Evolutionary conservation across 306 rosid species (phyloP).

Genomic region (Crotalaria pallida): DNA sequence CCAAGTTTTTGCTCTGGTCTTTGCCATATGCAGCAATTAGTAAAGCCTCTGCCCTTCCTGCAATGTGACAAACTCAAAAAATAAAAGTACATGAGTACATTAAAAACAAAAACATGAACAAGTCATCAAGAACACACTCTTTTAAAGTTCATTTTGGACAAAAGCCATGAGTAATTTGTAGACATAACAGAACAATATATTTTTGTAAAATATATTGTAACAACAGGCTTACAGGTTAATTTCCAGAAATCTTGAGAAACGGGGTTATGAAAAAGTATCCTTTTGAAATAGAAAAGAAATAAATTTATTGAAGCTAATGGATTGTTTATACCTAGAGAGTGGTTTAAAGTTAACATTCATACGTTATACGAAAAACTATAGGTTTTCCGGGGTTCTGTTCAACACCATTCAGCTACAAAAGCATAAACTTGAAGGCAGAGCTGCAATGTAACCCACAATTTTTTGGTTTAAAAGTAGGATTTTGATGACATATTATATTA

Average conservation of each 20-base stretch:
- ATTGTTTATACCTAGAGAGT: background rate
- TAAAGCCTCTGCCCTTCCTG: constrained; percentile 95
- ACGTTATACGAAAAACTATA: background rate
- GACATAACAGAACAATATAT: background rate
- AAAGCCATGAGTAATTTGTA: background rate
- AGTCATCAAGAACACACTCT: no score
- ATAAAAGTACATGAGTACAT: background rate
- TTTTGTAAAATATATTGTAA: background rate
- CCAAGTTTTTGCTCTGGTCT: constrained; percentile 32
- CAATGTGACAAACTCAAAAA: constrained; percentile 15
- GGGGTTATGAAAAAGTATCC: background rate
- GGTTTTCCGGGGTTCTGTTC: background rate
- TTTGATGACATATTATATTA: background rate
- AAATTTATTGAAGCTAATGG: background rate
- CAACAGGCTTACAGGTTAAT: background rate
- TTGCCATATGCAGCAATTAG: constrained; percentile 95
- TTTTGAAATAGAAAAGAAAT: background rate
- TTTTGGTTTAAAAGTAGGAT: background rate
- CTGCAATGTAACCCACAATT: background rate
- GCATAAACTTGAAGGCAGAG: background rate
- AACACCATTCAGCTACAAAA: background rate
- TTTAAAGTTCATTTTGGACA: background rate
- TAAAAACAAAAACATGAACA: no score
- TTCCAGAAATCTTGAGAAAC: background rate
- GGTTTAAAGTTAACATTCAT: background rate